Evolutionary conservation across 2,329 filamentous ascomycete genomes (phyloP).

Genomic region (Diaporthe sp.): DNA sequence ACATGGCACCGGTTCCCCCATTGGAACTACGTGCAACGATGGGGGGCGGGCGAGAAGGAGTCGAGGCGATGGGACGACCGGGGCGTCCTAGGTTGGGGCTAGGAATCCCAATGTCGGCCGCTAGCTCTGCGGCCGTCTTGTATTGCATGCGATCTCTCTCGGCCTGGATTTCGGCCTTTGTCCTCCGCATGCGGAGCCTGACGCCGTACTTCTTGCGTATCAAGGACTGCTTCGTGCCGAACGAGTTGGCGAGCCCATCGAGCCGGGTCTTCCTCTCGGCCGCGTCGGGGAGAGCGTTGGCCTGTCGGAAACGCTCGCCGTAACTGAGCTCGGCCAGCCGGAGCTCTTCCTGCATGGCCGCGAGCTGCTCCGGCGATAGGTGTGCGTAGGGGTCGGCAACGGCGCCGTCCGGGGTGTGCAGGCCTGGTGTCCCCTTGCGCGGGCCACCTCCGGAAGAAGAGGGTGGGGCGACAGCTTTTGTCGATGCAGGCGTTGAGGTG

Average conservation of each 20-base stretch:
- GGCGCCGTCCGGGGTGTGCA: not conserved
- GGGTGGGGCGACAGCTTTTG: not conserved
- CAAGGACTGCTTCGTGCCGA: conserved; percentile 69
- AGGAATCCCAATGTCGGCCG: conserved; percentile 25
- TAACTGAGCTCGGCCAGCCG: conserved; percentile 55
- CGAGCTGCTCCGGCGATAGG: conserved; percentile 52
- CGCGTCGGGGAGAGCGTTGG: conserved; percentile 54
- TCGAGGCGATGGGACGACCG: not conserved
- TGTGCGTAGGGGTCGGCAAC: conserved; percentile 60
- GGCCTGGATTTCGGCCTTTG: conserved; percentile 60
- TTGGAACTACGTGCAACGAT: not conserved
- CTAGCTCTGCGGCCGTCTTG: conserved; percentile 43
- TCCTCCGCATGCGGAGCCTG: conserved; percentile 63
- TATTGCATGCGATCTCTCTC: conserved; percentile 57
- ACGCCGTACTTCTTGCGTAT: conserved; percentile 72
- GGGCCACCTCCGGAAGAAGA: not conserved
- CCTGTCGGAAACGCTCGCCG: conserved; percentile 58
- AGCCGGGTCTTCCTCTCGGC: conserved; percentile 51
- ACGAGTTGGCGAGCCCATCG: conserved; percentile 64
- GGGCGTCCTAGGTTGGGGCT: not conserved
- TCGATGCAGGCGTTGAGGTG: not conserved
- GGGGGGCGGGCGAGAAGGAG: not conserved
- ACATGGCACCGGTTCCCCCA: not conserved
- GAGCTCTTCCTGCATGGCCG: conserved; percentile 55
- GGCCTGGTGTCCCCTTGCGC: not conserved